These are phyloP conservation scores for Marasmius oreades DNA, from an alignment of 1,284 basidiomycete genomes.

Conservation along the genomic window DNA sequence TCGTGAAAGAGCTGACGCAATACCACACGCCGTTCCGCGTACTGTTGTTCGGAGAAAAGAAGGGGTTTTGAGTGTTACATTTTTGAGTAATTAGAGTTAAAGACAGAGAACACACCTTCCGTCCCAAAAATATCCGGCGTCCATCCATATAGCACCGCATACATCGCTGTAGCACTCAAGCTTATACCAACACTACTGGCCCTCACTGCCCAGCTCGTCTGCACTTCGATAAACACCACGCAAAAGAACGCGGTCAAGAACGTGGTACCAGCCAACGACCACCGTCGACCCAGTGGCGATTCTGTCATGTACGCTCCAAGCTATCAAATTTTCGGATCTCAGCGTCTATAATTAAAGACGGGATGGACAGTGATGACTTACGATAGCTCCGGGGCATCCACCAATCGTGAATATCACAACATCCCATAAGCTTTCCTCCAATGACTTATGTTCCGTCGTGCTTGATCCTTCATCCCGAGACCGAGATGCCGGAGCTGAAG, in stretches of 20 bases:
- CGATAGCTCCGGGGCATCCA: constrained; percentile 84
- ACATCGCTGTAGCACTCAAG: constrained; percentile 71
- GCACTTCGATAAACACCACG: constrained; percentile 66
- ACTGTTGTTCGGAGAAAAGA: constrained; percentile 41
- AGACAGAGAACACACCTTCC: constrained; percentile 41
- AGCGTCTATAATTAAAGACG: neutral
- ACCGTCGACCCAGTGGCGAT: constrained; percentile 64
- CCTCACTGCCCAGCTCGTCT: constrained; percentile 63
- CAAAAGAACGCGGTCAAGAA: constrained; percentile 81
- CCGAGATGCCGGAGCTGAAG: constrained; percentile 24
- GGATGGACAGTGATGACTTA: constrained; percentile 33
- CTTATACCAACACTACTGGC: constrained; percentile 79
- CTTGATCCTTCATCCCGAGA: neutral
- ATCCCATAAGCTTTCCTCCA: constrained; percentile 75
- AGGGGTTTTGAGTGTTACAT: neutral
- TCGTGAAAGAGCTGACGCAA: constrained; percentile 85
- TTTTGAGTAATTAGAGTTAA: neutral
- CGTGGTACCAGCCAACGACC: constrained; percentile 80
- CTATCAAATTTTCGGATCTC: constrained; percentile 32
- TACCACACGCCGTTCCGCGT: constrained; percentile 88
- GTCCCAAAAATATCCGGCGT: constrained; percentile 90
- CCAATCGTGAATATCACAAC: constrained; percentile 81
- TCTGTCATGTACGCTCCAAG: constrained; percentile 91
- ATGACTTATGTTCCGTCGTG: constrained; percentile 37
- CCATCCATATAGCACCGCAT: constrained; percentile 81